Percentiles rank a stretch among this genome's conserved stretches.
Conservation (phyloP, 352 stramenopile genomes). For the Pythium dissotocum region DNA sequence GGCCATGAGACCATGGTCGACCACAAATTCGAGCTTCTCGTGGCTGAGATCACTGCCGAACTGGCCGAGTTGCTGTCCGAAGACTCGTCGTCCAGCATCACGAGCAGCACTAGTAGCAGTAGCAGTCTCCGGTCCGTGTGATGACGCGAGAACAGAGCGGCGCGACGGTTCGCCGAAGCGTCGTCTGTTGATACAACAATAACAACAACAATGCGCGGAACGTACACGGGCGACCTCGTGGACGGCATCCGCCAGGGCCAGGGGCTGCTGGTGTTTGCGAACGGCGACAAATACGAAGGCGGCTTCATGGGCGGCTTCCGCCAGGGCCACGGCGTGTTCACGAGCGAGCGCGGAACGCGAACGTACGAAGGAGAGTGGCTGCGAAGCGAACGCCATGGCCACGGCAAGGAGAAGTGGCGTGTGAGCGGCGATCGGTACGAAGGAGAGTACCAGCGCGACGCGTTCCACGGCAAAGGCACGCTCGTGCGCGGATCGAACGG, state of each 20-base stretch:
- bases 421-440: constrained; percentile 59
- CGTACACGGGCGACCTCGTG: constrained; percentile 54
- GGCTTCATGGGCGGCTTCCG: constrained; percentile 62
- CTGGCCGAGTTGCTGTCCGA: constrained; percentile 16
- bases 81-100: background rate
- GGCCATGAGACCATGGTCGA: constrained; percentile 22
- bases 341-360: constrained; percentile 42
- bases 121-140: background rate
- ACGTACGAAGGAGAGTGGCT: constrained; percentile 69
- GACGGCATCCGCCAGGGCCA: constrained; percentile 57
- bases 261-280: constrained; percentile 57
- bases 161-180: background rate
- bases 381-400: constrained; percentile 51
- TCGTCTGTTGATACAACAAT: background rate
- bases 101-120: background rate
- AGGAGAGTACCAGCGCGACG: constrained; percentile 56
- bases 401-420: constrained; percentile 59
- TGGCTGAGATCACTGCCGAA: constrained; percentile 19
- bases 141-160: background rate
- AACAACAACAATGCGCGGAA: constrained; percentile 38
- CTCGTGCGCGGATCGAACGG: constrained; percentile 38
- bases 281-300: constrained; percentile 69
- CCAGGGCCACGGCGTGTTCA: constrained; percentile 57
- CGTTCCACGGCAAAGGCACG: constrained; percentile 58
- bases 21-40: constrained; percentile 21